These are phyloP conservation scores for Nitzschia sp. DNA, from an alignment of 108 stramenopile genomes.

Conservation along the genomic window DNA sequence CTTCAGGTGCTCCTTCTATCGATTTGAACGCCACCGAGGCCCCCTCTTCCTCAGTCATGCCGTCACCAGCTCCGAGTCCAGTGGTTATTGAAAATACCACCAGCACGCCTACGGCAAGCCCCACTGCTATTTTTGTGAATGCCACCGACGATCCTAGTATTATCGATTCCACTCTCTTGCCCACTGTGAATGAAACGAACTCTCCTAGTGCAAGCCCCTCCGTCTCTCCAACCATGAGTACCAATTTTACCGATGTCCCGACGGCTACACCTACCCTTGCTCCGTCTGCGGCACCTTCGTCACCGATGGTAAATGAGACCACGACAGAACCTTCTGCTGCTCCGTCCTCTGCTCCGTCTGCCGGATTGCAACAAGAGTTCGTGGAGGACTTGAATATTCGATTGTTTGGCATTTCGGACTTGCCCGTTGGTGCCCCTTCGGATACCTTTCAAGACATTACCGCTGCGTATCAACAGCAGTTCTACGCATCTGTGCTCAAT, in stretches of 20 bases:
- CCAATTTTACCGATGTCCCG: neutral
- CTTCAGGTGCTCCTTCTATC: too few species aligned
- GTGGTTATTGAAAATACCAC: too few species aligned
- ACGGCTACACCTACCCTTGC: neutral
- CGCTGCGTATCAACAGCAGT: conserved; percentile 1
- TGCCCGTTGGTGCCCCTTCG: neutral
- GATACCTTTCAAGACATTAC: neutral
- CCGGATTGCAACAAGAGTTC: neutral
- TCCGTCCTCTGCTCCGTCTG: neutral
- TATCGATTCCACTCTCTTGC: neutral
- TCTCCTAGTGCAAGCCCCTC: neutral
- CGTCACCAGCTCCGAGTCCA: too few species aligned
- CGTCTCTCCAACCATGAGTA: too few species aligned
- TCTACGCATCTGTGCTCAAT: neutral
- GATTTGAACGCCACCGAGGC: too few species aligned
- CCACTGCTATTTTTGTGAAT: neutral
- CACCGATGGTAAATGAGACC: neutral
- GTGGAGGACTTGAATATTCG: conserved; percentile 1
- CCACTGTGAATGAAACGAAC: neutral
- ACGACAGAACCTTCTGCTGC: neutral
- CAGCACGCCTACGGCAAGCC: neutral
- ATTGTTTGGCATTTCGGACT: conserved; percentile 9
- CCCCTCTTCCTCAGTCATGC: too few species aligned
- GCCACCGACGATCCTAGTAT: neutral
- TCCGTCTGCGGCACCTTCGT: neutral